Evolutionary conservation across 495 filamentous ascomycete species (phyloP).

Genomic region (Tuber indicum): DNA sequence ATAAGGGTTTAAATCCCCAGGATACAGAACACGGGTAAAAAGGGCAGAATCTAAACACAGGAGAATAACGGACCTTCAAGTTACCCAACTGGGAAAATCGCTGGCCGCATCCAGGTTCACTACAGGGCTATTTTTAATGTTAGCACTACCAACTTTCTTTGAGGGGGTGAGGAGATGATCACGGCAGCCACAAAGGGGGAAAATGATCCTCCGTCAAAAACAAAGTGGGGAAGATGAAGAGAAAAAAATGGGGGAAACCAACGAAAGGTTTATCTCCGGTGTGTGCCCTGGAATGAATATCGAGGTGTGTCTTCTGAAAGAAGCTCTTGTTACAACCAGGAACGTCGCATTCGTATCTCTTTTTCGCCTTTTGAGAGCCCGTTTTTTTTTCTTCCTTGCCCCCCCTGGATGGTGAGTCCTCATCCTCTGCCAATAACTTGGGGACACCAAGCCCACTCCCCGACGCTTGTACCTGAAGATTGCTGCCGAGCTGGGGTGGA

Average conservation of each 20-base stretch:
- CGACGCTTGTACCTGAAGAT: slow-evolving; percentile 19
- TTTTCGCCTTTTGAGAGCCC: slow-evolving; percentile 46
- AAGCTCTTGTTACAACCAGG: slow-evolving; percentile 75
- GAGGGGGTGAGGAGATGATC: neutral
- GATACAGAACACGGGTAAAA: neutral
- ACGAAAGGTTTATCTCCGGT: slow-evolving; percentile 90
- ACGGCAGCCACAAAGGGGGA: slow-evolving; percentile 5
- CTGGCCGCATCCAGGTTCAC: slow-evolving; percentile 66
- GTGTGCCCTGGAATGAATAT: slow-evolving; percentile 84
- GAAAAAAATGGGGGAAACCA: slow-evolving; percentile 18
- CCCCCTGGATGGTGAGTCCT: slow-evolving; percentile 19
- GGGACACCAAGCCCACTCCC: slow-evolving; percentile 28
- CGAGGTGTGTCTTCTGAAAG: slow-evolving; percentile 86
- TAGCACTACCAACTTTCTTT: slow-evolving; percentile 16
- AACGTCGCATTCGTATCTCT: slow-evolving; percentile 69
- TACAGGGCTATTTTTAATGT: slow-evolving; percentile 55
- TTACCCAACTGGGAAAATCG: slow-evolving; percentile 85
- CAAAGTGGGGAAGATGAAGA: neutral
- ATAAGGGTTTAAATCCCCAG: slow-evolving; percentile 13
- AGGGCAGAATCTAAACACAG: slow-evolving; percentile 11
- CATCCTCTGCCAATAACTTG: slow-evolving; percentile 31
- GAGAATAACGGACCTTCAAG: slow-evolving; percentile 59
- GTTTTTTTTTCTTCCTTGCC: slow-evolving; percentile 42
- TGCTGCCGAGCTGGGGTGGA: slow-evolving; percentile 24
- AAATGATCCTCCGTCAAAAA: neutral